Evolutionary conservation across 768 basidiomycete genomes (phyloP), one percentile per base, ranked within the genome.

Genomic region (Suillus placidus): DNA sequence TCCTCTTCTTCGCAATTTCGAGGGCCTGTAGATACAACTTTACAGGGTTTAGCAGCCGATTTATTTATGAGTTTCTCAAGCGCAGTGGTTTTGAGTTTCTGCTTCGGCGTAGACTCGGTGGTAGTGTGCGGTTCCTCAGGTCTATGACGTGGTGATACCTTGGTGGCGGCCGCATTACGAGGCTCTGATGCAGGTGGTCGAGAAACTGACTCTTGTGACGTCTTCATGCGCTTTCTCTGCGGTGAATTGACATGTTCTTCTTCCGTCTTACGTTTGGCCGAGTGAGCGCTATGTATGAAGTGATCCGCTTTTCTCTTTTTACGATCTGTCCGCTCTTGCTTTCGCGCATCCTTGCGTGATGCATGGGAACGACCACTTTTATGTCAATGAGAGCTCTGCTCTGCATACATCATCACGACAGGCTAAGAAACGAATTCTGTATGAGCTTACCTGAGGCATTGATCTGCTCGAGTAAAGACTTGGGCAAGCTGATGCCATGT

Each of bases 221-320:
- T 88, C 78, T 91, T 92, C 47, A 78, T 77, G 35, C 72, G 70
- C 58, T 77, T 76, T 9, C 66, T 1, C 16, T 79, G 76, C 10
- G 85, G 84, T 3, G 78, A 82, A 6, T 85, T 82, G 14, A 68
- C 67, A 68, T 81, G 81, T n/a, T 84, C 83, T 8, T 72, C 72
- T 40, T 84, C 81, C 4, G 81, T 80, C 23, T 72, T 77, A 43
- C 73, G 75, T 61, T 87, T 83, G 63, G 81, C 72, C 47, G 32
- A 45, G 49, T 67, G 65, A 38, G 67, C 67, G 18, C 43, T 60
- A 7, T 60, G 38, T 20, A 38, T 80, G 74, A 89, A 90, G 71
- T 84, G 85, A 45, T 82, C 79, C 0, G 89, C 88, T 70, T 86
- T 92, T 54, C 85, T 83, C 70, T 85, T 82, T 73, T 91, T 94